Evolutionary conservation across 306 rosid species (phyloP).

Genomic region (Neltuma alba): DNA sequence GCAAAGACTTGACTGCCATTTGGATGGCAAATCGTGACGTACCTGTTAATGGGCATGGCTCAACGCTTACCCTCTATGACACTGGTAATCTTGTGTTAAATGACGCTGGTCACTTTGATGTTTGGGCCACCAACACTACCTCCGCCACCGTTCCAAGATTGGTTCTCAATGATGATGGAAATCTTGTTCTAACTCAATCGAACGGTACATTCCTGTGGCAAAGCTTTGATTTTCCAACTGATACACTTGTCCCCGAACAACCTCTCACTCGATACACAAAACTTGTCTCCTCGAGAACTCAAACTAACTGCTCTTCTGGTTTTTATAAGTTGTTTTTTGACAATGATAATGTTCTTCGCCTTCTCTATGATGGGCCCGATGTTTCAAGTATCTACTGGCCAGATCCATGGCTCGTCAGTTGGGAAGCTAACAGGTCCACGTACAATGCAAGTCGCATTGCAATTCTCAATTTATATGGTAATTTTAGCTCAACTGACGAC

Average conservation of each 20-base stretch:
- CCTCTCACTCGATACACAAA: too few species aligned
- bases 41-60: slow-evolving; percentile 43
- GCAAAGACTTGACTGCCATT: slow-evolving; percentile 10
- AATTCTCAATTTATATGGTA: too few species aligned
- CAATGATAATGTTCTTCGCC: too few species aligned
- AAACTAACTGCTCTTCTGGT: too few species aligned
- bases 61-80: slow-evolving; percentile 43
- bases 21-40: slow-evolving; percentile 50
- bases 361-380: too few species aligned
- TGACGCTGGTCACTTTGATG: slow-evolving; percentile 32
- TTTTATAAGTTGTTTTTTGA: too few species aligned
- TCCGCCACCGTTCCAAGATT: slow-evolving; percentile 17
- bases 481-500: too few species aligned
- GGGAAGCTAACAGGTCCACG: too few species aligned
- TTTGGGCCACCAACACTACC: slow-evolving; percentile 41
- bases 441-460: too few species aligned
- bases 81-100: slow-evolving; percentile 37
- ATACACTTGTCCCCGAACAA: slow-evolving; percentile 55
- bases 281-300: too few species aligned
- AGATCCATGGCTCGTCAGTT: too few species aligned
- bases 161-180: slow-evolving; percentile 28
- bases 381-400: too few species aligned
- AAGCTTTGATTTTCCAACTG: slow-evolving; percentile 50
- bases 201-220: slow-evolving; percentile 42
- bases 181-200: slow-evolving; percentile 25